Evolutionary conservation across 228 moss, liverwort and hornwort genomes (phyloP).

Genomic region (Sphagnum fallax): DNA sequence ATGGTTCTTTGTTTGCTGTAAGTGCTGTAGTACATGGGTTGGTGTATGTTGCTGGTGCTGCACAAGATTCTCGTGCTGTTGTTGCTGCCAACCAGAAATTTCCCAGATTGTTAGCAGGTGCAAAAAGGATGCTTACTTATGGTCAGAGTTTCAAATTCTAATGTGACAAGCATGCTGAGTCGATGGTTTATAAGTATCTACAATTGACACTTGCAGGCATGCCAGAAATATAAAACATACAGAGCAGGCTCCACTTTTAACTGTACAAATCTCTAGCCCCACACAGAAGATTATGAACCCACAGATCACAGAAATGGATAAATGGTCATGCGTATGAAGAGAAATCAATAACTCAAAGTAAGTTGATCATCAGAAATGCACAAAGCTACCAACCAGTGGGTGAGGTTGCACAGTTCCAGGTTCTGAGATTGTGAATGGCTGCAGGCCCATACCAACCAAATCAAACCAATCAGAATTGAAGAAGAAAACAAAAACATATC

Average conservation of each 20-base stretch:
- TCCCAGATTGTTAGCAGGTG: not conserved
- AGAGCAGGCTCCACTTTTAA: not conserved
- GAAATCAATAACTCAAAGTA: not conserved
- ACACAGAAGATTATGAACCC: not conserved
- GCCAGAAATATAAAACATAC: not conserved
- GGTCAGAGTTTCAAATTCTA: too few species aligned
- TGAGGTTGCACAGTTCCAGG: conserved; percentile 63
- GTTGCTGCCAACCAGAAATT: conserved; percentile 17
- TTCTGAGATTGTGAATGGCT: conserved; percentile 60
- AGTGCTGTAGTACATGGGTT: conserved; percentile 63
- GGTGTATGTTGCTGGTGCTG: conserved; percentile 46
- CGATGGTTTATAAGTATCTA: too few species aligned
- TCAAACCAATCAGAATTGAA: not conserved
- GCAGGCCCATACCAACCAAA: conserved; percentile 4
- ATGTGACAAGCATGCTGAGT: too few species aligned
- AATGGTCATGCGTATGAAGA: not conserved
- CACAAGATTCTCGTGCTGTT: conserved; percentile 51
- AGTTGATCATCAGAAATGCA: not conserved
- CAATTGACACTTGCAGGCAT: not conserved
- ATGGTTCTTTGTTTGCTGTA: conserved; percentile 52
- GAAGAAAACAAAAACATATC: not conserved
- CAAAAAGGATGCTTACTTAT: too few species aligned
- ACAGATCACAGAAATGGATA: too few species aligned
- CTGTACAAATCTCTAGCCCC: not conserved
- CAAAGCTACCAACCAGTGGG: conserved; percentile 42